Percentiles rank a stretch among this genome's conserved stretches.
Conservation (phyloP, 768 basidiomycete genomes). For the Hygrocybe coccinea region DNA sequence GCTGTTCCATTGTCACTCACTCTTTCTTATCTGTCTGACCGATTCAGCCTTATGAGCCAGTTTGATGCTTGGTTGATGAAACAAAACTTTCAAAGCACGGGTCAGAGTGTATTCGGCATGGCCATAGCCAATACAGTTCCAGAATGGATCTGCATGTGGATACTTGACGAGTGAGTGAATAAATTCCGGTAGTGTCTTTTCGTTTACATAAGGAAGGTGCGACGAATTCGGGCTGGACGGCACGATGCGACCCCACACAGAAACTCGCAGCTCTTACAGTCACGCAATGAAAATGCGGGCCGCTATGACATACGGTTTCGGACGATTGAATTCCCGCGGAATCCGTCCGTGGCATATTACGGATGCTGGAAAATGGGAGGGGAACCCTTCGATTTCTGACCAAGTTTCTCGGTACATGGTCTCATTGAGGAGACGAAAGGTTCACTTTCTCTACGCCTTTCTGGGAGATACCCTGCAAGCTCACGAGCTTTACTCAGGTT, state of each 20-base stretch:
- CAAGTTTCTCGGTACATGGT: slow-evolving; percentile 26
- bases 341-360: slow-evolving; percentile 27
- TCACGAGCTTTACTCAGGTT: not conserved
- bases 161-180: slow-evolving; percentile 20
- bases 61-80: slow-evolving; percentile 16
- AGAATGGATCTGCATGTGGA: slow-evolving; percentile 25
- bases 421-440: slow-evolving; percentile 23
- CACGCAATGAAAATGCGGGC: slow-evolving; percentile 23
- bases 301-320: slow-evolving; percentile 22
- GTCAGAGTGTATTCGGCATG: slow-evolving; percentile 15
- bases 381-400: slow-evolving; percentile 28
- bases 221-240: slow-evolving; percentile 25
- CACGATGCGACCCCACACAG: slow-evolving; percentile 3
- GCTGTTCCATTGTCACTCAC: not conserved
- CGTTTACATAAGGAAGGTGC: slow-evolving; percentile 18
- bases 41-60: slow-evolving; percentile 15
- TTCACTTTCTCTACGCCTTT: not conserved
- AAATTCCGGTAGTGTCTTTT: not conserved
- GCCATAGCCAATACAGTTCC: slow-evolving; percentile 14
- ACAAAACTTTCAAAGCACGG: slow-evolving; percentile 14
- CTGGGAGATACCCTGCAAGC: not conserved
- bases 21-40: not conserved
- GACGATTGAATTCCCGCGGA: slow-evolving; percentile 17
- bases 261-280: slow-evolving; percentile 11
- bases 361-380: slow-evolving; percentile 21